Evolutionary conservation across 164 flowering plant genomes (phyloP).

Genomic region (Magnolia sinica): DNA sequence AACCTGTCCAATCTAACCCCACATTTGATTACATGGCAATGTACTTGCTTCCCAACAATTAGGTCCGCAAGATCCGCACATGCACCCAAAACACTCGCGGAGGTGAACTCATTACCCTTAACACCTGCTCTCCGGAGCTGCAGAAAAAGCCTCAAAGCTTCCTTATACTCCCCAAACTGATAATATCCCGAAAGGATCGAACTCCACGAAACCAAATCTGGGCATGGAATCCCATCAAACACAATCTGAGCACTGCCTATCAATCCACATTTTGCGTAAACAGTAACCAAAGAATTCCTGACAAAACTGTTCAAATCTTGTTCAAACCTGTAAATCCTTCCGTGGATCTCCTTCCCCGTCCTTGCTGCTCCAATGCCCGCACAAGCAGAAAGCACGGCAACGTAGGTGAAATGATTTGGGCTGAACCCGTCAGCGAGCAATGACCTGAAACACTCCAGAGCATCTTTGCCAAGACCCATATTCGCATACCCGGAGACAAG

Average conservation of each 20-base stretch:
- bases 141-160: conserved; percentile 32
- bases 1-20: conserved; percentile 34
- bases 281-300: conserved; percentile 34
- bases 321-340: conserved; percentile 28
- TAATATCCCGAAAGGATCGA: conserved; percentile 32
- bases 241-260: conserved; percentile 23
- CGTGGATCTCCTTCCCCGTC: conserved; percentile 45
- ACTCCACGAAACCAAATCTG: conserved; percentile 33
- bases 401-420: conserved; percentile 33
- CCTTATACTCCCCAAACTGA: conserved; percentile 30
- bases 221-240: conserved; percentile 31
- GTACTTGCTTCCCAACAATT: conserved; percentile 33
- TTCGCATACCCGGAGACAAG: conserved; percentile 14
- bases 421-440: conserved; percentile 32
- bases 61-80: conserved; percentile 31
- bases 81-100: conserved; percentile 34
- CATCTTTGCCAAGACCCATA: conserved; percentile 9
- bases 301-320: conserved; percentile 24
- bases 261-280: conserved; percentile 45
- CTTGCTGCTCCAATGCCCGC: conserved; percentile 14
- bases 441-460: conserved; percentile 6
- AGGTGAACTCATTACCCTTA: conserved; percentile 26
- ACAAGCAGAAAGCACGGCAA: conserved; percentile 8
- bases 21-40: conserved; percentile 26
- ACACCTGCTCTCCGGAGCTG: conserved; percentile 24